Evolutionary conservation across 768 basidiomycete species (phyloP), one percentile per base, ranked within the genome.

Genomic region (Sarcodon aspratus): DNA sequence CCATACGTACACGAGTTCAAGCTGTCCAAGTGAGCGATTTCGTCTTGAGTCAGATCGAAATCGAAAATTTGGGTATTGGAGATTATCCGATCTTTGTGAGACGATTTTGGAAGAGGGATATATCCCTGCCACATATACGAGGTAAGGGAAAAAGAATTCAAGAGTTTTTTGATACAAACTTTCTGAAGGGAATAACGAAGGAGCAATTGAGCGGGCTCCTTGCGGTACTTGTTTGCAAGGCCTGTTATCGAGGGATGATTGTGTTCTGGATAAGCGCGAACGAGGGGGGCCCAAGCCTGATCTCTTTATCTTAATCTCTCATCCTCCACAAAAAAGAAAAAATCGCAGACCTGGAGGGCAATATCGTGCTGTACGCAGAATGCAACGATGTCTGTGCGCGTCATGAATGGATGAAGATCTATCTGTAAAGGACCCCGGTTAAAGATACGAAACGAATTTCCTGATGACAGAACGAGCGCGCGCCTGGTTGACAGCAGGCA

Each of bases 161-260:
- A 48, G 15, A 35, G 6, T 18, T 37, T 40, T 15, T 45, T n/a
- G n/a, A n/a, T 7, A 40, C 36, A 34, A 52, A 79, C 86, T 69
- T 85, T 82, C 61, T 92, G 85, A n/a, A 92, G 63, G 9, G 79
- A 81, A 61, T 79, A 88, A n/a, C 85, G 71, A 31, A 88, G 66
- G 36, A 86, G 66, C 44, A 89, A 66, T 55, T 76, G 74, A 56
- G 79, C 70, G n/a, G 73, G 66, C 43, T 67, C 59, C 56, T 78
- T 85, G 36, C 61, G 57, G 59, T 85, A 79, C 60, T 77, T 80
- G 37, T 69, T 55, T 6, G 74, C 72, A 35, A 79, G 64, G 33
- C 58, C 58, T 21, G 61, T 59, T 53, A 87, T 66, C 9, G 63
- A 62, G 15, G 78, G 73, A 62, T 83, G 76, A 15, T 74, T 58